Percentiles rank a stretch among this genome's conserved stretches.
Evolutionary conservation across 257 asterid genomes (phyloP).

Genomic region (Cordia subcordata): DNA sequence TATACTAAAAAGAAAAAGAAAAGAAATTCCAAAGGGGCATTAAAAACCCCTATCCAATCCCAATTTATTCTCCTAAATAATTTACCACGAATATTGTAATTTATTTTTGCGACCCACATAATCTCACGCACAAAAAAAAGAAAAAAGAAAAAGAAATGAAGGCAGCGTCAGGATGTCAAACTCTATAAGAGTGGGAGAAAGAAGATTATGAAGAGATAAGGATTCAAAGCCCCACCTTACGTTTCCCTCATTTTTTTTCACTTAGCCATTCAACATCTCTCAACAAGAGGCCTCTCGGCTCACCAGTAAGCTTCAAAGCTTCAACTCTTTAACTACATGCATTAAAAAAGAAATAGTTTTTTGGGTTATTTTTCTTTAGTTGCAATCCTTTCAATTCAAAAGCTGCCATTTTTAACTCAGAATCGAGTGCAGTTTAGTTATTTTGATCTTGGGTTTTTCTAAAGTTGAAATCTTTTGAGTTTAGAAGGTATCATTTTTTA

Average conservation of each 20-base stretch:
- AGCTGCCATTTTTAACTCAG: not conserved
- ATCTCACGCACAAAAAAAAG: too few relatives aligned
- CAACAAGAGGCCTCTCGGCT: not conserved
- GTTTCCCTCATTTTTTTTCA: slow-evolving; percentile 21
- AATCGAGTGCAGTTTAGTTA: not conserved
- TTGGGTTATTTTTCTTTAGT: not conserved
- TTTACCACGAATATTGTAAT: too few relatives aligned
- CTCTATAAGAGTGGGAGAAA: not conserved
- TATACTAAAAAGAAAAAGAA: too few relatives aligned
- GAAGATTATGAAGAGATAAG: slow-evolving; percentile 41
- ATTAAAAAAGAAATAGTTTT: not conserved
- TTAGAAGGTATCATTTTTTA: too few relatives aligned
- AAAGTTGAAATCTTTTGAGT: too few relatives aligned
- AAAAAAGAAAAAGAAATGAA: not conserved
- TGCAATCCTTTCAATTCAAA: not conserved
- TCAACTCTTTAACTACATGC: not conserved
- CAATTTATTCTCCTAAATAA: too few relatives aligned
- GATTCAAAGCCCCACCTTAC: slow-evolving; percentile 39
- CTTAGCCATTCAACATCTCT: not conserved
- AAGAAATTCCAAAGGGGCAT: too few relatives aligned
- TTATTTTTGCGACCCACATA: too few relatives aligned
- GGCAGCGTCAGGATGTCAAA: not conserved
- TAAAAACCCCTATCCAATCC: too few relatives aligned
- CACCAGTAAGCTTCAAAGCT: slow-evolving; percentile 6
- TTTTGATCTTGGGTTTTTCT: not conserved